These are phyloP conservation scores for Loxodes magnus DNA, from an alignment of 73 alveolate species.

Conservation along the genomic window DNA sequence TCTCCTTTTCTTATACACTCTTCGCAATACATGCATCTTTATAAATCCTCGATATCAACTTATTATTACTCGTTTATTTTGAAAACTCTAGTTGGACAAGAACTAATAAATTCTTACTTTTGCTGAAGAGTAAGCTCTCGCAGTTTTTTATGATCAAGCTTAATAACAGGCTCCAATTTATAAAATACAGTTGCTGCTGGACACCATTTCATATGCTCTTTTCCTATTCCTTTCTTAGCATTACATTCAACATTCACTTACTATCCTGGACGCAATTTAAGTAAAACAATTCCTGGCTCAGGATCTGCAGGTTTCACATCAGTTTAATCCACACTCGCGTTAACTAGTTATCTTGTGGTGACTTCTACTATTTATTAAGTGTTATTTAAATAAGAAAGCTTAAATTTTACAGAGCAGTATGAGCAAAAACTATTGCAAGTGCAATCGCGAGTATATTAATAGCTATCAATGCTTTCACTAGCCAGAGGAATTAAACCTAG, in stretches of 20 bases:
- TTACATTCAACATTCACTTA: slow-evolving; percentile 57
- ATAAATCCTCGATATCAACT: slow-evolving; percentile 29
- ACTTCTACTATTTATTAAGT: slow-evolving; percentile 60
- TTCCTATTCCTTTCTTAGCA: slow-evolving; percentile 86
- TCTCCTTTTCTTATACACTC: slow-evolving; percentile 47
- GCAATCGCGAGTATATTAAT: slow-evolving; percentile 61
- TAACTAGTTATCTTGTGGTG: slow-evolving; percentile 52
- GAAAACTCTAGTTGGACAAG: slow-evolving; percentile 80
- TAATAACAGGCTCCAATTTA: slow-evolving; percentile 71
- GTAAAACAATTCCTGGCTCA: slow-evolving; percentile 69
- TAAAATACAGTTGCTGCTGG: slow-evolving; percentile 74
- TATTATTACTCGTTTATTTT: slow-evolving; percentile 33
- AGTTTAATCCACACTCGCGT: slow-evolving; percentile 23
- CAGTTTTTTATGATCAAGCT: slow-evolving; percentile 41
- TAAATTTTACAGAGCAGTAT: slow-evolving; percentile 66
- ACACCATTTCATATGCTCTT: slow-evolving; percentile 88
- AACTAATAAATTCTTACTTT: slow-evolving; percentile 41
- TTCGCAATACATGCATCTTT: slow-evolving; percentile 51
- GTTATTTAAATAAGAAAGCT: slow-evolving; percentile 45
- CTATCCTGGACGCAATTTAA: slow-evolving; percentile 71
- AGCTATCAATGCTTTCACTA: slow-evolving; percentile 55
- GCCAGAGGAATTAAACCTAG: slow-evolving; percentile 79
- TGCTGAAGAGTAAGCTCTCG: slow-evolving; percentile 25
- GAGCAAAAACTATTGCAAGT: slow-evolving; percentile 58
- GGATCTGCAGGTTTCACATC: slow-evolving; percentile 39